Evolutionary conservation across 2,329 filamentous ascomycete species (phyloP).

Genomic region (Aureobasidium vineae): DNA sequence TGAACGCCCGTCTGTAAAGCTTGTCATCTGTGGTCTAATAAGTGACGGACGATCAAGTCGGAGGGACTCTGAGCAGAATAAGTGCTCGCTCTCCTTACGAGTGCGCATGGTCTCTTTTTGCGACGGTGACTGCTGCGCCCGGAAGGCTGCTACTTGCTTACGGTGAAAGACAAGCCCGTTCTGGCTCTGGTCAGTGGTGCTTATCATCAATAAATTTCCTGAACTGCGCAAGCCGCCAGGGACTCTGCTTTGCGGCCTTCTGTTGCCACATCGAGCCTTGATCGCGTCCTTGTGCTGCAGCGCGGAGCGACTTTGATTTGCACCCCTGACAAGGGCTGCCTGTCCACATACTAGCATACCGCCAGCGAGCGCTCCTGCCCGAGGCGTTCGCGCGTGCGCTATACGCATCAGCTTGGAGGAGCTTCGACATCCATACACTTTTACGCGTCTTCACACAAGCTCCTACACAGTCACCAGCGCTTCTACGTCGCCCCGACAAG

Average conservation of each 20-base stretch:
- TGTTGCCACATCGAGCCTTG: slow-evolving; percentile 26
- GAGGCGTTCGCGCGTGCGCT: not conserved
- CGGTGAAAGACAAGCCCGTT: slow-evolving; percentile 22
- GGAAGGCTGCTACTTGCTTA: slow-evolving; percentile 23
- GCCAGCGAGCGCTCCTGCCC: slow-evolving; percentile 4
- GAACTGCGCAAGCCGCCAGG: slow-evolving; percentile 9
- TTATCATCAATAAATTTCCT: slow-evolving; percentile 26
- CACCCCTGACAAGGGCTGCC: not conserved
- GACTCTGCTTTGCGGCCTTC: slow-evolving; percentile 22
- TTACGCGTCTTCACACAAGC: slow-evolving; percentile 14
- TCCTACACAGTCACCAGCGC: slow-evolving; percentile 19
- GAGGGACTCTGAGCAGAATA: slow-evolving; percentile 21
- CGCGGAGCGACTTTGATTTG: slow-evolving; percentile 22
- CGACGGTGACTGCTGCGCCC: slow-evolving; percentile 28
- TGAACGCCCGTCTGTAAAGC: slow-evolving; percentile 25
- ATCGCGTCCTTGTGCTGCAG: slow-evolving; percentile 22
- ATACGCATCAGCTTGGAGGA: slow-evolving; percentile 5
- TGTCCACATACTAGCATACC: slow-evolving; percentile 15
- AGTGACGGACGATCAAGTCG: slow-evolving; percentile 24
- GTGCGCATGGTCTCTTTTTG: slow-evolving; percentile 25
- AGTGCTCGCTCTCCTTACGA: slow-evolving; percentile 28
- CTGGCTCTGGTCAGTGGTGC: slow-evolving; percentile 26
- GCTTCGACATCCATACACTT: slow-evolving; percentile 21
- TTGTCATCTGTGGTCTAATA: slow-evolving; percentile 25
- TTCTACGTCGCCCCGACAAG: slow-evolving; percentile 23